Evolutionary conservation across 1,284 basidiomycete species (phyloP), one percentile per base, ranked within the genome.

Genomic region (Tilletia walkeri): DNA sequence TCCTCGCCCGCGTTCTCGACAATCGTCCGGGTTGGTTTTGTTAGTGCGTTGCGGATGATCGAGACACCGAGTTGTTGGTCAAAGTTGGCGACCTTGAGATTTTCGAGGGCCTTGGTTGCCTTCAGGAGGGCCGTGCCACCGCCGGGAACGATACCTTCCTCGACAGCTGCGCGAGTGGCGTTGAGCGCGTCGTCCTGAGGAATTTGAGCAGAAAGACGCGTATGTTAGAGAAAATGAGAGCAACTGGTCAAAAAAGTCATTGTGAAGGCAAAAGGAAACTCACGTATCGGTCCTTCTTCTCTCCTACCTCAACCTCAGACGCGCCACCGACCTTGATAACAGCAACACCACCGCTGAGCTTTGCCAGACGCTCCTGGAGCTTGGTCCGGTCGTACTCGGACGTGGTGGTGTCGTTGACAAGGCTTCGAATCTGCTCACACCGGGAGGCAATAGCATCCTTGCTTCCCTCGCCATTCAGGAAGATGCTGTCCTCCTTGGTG

Each of bases 401-500:
- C 50, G 95, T 98, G 36, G 91, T 89, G 18, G 89, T 76, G 86
- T 98, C 95, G 73, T 87, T 87, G 82, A 97, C 88, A 78, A 95
- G 88, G 47, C 89, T 85, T 69, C 95, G 91, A 82, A 99, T 93
- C 86, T 97, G 95, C 86, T 98, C 95, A 86, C 94, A 97, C 73
- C 81, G 80, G 18, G 70, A 70, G 16, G 75, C 75, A 53, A 83
- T 69, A 20, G 76, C 78, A 70, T 78, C 73, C 76, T 82, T 82
- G 74, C 78, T 74, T 65, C 80, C 81, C 56, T 90, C 91, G 67
- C 95, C 95, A 84, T 98, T 95, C 79, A 99, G 89, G 84, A 98
- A 85, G 85, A 99, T 95, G 24, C 94, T 97, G 86, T 98, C 95
- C 80, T 99, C 95, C 88, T 99, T 99, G 80, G 95, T 98, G 85